Percentiles rank a stretch among this genome's conserved stretches.
Conservation (phyloP, 164 flowering plant genomes). For the Kalanchoe fedtschenkoi region DNA sequence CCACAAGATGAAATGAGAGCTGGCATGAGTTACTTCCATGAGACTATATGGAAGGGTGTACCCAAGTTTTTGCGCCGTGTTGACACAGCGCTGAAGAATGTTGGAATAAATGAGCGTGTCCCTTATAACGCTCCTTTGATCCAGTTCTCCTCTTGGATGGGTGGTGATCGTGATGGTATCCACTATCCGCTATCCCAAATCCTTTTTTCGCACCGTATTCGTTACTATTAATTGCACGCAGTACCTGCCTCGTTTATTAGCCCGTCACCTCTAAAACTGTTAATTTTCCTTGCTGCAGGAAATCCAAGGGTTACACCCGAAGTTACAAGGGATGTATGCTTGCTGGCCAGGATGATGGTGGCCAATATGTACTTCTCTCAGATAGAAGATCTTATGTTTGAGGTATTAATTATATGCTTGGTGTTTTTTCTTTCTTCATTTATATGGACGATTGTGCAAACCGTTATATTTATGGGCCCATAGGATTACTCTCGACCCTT, state of each 20-base stretch:
- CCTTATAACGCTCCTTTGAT: constrained; percentile 97
- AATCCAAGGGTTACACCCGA: constrained; percentile 98
- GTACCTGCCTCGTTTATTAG: too few species aligned
- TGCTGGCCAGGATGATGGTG: constrained; percentile 99
- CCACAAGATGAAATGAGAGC: constrained; percentile 99
- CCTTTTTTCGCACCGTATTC: not conserved
- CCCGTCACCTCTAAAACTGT: not conserved
- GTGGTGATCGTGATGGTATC: constrained; percentile 98
- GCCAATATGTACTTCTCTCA: constrained; percentile 88
- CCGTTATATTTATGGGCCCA: not conserved
- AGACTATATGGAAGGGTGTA: constrained; percentile 98
- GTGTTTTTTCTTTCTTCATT: not conserved
- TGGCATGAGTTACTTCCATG: constrained; percentile 99
- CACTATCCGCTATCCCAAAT: not conserved
- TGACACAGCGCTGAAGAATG: constrained; percentile 92
- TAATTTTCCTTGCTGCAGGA: constrained; percentile 31
- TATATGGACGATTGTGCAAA: not conserved
- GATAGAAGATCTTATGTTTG: constrained; percentile 98
- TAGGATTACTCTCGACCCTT: not conserved
- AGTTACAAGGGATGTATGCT: constrained; percentile 99
- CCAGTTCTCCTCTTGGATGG: constrained; percentile 99
- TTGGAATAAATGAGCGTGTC: constrained; percentile 88
- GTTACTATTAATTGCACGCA: too few species aligned
- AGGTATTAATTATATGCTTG: constrained; percentile 31
- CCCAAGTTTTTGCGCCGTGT: constrained; percentile 90